phyloP scores from a whole-genome alignment of 495 filamentous ascomycete genomes.

The Cladorrhinum samala region DNA sequence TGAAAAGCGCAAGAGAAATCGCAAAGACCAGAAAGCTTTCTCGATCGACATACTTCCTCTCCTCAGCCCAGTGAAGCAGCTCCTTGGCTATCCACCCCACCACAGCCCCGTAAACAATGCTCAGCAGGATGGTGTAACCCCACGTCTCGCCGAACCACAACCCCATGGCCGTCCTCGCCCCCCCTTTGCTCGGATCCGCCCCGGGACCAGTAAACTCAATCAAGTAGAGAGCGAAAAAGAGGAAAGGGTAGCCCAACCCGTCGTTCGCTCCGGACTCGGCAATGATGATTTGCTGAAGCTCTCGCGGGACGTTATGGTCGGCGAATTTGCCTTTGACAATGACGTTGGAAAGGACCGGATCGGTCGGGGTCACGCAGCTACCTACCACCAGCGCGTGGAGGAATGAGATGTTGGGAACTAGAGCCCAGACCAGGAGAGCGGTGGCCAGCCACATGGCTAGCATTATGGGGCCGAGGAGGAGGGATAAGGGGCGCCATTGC shows the following conservation, averaged over 20 bases:
- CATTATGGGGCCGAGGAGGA: slow-evolving; percentile 85
- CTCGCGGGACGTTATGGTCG: slow-evolving; percentile 78
- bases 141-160: slow-evolving; percentile 86
- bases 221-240: slow-evolving; percentile 79
- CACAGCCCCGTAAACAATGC: slow-evolving; percentile 66
- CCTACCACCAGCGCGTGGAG: slow-evolving; percentile 73
- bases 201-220: slow-evolving; percentile 67
- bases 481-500: slow-evolving; percentile 71
- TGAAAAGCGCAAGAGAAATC: slow-evolving; percentile 57
- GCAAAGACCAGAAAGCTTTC: slow-evolving; percentile 82
- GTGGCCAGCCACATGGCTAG: slow-evolving; percentile 82
- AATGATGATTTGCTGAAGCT: slow-evolving; percentile 78
- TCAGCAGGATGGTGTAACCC: slow-evolving; percentile 76
- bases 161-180: slow-evolving; percentile 63
- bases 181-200: slow-evolving; percentile 35
- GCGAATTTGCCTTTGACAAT: slow-evolving; percentile 95
- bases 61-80: slow-evolving; percentile 76
- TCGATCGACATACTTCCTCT: slow-evolving; percentile 75
- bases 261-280: slow-evolving; percentile 91
- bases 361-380: slow-evolving; percentile 85
- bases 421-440: slow-evolving; percentile 68
- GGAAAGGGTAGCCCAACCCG: slow-evolving; percentile 87
- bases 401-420: slow-evolving; percentile 68
- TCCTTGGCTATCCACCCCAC: slow-evolving; percentile 80
- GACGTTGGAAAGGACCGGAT: slow-evolving; percentile 81